phyloP scores from a whole-genome alignment of 305 asterid genomes.

The Ajuga reptans region DNA sequence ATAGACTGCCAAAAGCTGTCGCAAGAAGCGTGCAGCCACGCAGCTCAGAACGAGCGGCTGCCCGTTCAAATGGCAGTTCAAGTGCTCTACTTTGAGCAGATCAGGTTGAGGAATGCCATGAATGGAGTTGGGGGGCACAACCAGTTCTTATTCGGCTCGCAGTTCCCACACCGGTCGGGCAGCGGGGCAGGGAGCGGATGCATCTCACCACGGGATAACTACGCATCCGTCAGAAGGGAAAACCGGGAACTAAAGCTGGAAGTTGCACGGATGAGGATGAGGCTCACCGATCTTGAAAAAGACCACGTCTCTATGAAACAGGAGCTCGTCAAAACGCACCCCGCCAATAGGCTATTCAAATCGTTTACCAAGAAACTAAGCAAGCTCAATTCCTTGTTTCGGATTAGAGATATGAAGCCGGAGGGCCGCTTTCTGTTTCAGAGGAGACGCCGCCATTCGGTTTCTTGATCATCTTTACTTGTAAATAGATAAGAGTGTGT shows the following conservation, averaged over 20 bases:
- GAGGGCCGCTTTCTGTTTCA: constrained; percentile 70
- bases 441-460: constrained; percentile 71
- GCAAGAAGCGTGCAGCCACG: constrained; percentile 96
- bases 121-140: constrained; percentile 58
- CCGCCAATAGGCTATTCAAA: constrained; percentile 64
- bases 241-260: constrained; percentile 89
- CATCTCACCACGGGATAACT: constrained; percentile 90
- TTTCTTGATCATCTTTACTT: constrained; percentile 40
- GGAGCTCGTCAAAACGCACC: constrained; percentile 63
- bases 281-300: constrained; percentile 86
- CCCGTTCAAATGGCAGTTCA: constrained; percentile 95
- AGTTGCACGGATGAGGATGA: constrained; percentile 93
- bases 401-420: constrained; percentile 42
- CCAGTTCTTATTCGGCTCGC: constrained; percentile 63
- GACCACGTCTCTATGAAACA: constrained; percentile 93
- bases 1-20: constrained; percentile 81
- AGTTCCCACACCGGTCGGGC: constrained; percentile 65
- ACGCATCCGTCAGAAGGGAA: constrained; percentile 87
- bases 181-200: constrained; percentile 90
- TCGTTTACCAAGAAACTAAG: constrained; percentile 63
- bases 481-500: constrained; percentile 28
- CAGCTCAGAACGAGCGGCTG: constrained; percentile 85
- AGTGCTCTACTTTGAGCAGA: constrained; percentile 83
- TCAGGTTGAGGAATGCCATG: constrained; percentile 83
- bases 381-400: constrained; percentile 53